A percentile compares a stretch with the other conserved stretches of the same genome.
These are phyloP conservation scores for Chlorella variabilis DNA, from an alignment of 163 green algal genomes.

Conservation along the genomic window DNA sequence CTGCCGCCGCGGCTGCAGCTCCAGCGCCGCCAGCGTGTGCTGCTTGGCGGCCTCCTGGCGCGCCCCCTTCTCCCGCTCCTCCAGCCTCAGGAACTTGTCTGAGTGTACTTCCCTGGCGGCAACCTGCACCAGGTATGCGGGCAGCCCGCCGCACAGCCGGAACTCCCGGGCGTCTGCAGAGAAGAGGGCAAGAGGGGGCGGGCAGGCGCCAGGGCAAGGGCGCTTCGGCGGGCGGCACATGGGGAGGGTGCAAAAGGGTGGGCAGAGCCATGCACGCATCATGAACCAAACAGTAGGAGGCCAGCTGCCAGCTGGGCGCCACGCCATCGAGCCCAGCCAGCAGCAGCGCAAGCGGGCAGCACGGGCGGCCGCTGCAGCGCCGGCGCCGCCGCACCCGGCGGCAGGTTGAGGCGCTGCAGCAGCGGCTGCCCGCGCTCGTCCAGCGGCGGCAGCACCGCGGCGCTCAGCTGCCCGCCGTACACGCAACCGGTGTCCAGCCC, in stretches of 20 bases:
- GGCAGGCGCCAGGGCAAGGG: too few species aligned
- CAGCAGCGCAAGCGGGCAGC: background rate
- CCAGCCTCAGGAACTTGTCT: background rate
- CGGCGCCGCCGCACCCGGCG: too few species aligned
- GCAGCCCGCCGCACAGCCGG: conserved; percentile 7
- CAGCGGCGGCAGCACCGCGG: too few species aligned
- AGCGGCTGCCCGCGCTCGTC: too few species aligned
- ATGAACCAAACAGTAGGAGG: background rate
- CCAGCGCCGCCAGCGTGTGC: background rate
- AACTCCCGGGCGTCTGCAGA: conserved; percentile 10
- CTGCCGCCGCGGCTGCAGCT: background rate
- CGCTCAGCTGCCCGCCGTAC: too few species aligned
- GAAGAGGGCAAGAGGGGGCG: background rate
- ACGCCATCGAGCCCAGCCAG: background rate
- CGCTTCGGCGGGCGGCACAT: too few species aligned
- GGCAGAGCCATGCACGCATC: background rate
- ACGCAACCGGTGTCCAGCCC: too few species aligned
- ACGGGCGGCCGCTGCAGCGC: too few species aligned
- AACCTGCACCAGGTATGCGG: conserved; percentile 29
- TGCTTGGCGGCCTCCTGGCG: background rate
- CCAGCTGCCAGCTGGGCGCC: background rate
- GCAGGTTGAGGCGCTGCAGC: background rate
- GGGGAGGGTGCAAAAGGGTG: too few species aligned
- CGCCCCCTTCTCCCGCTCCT: background rate
- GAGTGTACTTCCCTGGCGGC: background rate